Base-by-base conservation (phyloP, 2,329 filamentous ascomycete species). In the Emergomyces orientalis region DNA sequence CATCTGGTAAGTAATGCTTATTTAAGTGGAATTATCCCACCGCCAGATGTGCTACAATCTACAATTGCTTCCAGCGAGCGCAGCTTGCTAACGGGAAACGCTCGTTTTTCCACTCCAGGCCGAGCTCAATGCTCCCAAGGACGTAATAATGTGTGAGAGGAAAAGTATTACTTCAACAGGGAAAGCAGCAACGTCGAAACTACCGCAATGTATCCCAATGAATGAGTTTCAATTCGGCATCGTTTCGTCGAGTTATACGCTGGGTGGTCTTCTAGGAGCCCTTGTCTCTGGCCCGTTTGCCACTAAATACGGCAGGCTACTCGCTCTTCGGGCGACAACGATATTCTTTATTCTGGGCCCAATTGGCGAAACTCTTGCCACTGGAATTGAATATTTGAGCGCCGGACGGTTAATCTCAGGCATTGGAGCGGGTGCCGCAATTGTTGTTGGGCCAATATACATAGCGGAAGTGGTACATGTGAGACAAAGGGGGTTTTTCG, bases 111-210 rank as follows among this genome's bases (percentile, higher is more conserved):
- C 45, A 39, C 51, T 14, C 54, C 70, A 93, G 92, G 90, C 91
- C 69, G 94, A 97, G 75, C 84, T 99, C 66, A 99, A 99, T 75
- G 91, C 93, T 9, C 94, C 94, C 9, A 88, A 97, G 82, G 88
- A 92, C 80, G 90, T 95, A 71, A 88, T 99, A 70, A 95, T 90
- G 63, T 97, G 94, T 79, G 86, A 85, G 68, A 86, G 85, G 67
- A 82, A 84, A 67, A 78, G 79, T 49, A 80, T 84, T 65, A 72
- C 71, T 9, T 61, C 49, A 27, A 32, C 71, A 74, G 47, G 68
- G 37, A 65, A 68, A 71, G 65, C 69, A 39, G 47, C 64, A 13
- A 63, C 45, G 27, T 57, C 41, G 37, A 61, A 54, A n/a, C 66
- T 77, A 2, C 76, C 88, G 60, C 85, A 89, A 79, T 99, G 94